Evolutionary conservation across 176 grass and related monocot species (phyloP).

Genomic region (Avena atlantica): DNA sequence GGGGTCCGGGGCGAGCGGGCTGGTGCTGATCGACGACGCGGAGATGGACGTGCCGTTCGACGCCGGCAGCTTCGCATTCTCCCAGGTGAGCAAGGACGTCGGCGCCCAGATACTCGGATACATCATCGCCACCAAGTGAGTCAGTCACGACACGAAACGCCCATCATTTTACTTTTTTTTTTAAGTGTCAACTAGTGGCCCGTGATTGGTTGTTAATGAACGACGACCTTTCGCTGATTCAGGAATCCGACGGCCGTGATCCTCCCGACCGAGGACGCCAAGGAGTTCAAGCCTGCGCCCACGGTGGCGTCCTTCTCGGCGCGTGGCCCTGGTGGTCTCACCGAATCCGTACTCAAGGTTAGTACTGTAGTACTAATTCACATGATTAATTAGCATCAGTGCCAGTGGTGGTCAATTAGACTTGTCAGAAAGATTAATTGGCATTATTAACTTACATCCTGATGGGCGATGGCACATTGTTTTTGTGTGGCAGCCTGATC

Average conservation of each 20-base stretch:
- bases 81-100: constrained; percentile 70
- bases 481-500: constrained; percentile 67
- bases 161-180: neutral
- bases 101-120: constrained; percentile 85
- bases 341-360: constrained; percentile 90
- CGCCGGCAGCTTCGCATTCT: constrained; percentile 77
- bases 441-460: neutral
- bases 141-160: neutral
- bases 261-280: constrained; percentile 64
- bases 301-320: constrained; percentile 83
- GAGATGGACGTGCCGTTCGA: constrained; percentile 73
- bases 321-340: constrained; percentile 78
- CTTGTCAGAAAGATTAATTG: neutral
- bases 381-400: neutral
- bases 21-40: constrained; percentile 77
- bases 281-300: constrained; percentile 79
- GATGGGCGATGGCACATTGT: neutral
- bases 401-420: neutral
- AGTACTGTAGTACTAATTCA: neutral
- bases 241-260: constrained; percentile 83
- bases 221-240: neutral
- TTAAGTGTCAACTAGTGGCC: neutral
- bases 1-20: constrained; percentile 55
- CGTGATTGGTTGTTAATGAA: neutral
- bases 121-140: constrained; percentile 87